Base-by-base conservation (phyloP, 129 eudicot genomes). In the Arctium lappa region DNA sequence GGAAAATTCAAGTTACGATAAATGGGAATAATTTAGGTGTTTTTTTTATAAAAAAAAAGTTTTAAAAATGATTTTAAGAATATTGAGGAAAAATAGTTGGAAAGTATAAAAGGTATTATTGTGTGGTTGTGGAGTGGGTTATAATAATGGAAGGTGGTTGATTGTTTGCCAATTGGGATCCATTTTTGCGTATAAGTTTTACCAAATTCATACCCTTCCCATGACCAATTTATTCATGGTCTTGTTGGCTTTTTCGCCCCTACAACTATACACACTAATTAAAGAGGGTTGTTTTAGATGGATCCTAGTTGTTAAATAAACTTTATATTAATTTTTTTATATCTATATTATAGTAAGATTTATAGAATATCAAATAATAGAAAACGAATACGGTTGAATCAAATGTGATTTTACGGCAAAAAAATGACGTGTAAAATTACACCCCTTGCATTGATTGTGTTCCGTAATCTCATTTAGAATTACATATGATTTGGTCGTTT, bases 151-250 rank as follows among this genome's bases (percentile, higher is more conserved):
- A 36, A 78, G 71, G 84, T 32, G 12, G 84, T 80, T 80, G 84
- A 80, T 72, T 29, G 62, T 32, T 50, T 72, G 84, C 84, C 84
- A 80, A 72, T 80, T 72, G 84, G 77, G 31, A 72, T 72, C 53
- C 4, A 6, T 80, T 18, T 72, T 72, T 50, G 84, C 38, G 78
- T 48, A 72, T 37, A 72, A 53, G 72, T 72, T 80, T 46, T 72
- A 71, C 66, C 77, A 10, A 37, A 42, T 13, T 70, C 33, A 73
- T 39, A 3, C 77, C 65, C 65, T 56, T 56, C 65, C 65, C 65
- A 56, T 73, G 42, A 44, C 37, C 37, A 71, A 42, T 32, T 44
- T 44, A 1, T 4, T 46, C 6, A 80, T 80, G 56, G 78, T 71
- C 72, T 72, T 7, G 82, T 69, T 79, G 76, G 82, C 31, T 79